These are phyloP conservation scores for Astragalus glycyphyllos DNA, from an alignment of 306 rosid species.

Conservation along the genomic window DNA sequence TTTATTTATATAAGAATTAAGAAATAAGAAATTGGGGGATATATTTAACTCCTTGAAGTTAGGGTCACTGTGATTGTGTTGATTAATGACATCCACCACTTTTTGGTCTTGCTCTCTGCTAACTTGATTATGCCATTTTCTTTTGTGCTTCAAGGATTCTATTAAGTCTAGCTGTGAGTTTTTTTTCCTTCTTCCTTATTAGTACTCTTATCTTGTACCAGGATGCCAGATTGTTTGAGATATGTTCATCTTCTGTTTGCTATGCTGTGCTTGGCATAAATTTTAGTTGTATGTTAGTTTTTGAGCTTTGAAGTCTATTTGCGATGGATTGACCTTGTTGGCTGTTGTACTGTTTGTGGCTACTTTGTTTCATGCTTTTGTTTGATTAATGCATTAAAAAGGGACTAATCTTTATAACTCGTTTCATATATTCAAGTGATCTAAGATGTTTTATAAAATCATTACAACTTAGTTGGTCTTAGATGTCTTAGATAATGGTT, in stretches of 20 bases:
- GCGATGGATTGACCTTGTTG: constrained; percentile 1
- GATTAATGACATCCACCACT: not conserved
- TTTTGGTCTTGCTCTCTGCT: constrained; percentile 21
- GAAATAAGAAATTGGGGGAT: not conserved
- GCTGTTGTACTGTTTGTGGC: not conserved
- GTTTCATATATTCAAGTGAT: not conserved
- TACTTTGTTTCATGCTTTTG: constrained; percentile 17
- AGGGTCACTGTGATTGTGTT: constrained; percentile 16
- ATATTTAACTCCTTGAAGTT: not conserved
- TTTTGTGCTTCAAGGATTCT: constrained; percentile 28
- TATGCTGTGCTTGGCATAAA: not conserved
- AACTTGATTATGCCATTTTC: not conserved
- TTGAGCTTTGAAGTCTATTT: not conserved
- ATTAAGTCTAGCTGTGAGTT: not conserved
- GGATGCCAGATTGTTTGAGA: not conserved
- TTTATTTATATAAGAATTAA: too few relatives aligned
- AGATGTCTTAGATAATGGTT: constrained; percentile 27
- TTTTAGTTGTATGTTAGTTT: constrained; percentile 2
- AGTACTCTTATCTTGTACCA: constrained; percentile 18
- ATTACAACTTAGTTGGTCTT: constrained; percentile 10
- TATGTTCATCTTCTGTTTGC: not conserved
- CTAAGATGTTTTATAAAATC: constrained; percentile 34
- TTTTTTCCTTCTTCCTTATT: not conserved
- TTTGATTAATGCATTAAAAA: not conserved
- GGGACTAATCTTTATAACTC: constrained; percentile 6